phyloP scores from a whole-genome alignment of 75 land plant species.

The Pinus taeda region DNA sequence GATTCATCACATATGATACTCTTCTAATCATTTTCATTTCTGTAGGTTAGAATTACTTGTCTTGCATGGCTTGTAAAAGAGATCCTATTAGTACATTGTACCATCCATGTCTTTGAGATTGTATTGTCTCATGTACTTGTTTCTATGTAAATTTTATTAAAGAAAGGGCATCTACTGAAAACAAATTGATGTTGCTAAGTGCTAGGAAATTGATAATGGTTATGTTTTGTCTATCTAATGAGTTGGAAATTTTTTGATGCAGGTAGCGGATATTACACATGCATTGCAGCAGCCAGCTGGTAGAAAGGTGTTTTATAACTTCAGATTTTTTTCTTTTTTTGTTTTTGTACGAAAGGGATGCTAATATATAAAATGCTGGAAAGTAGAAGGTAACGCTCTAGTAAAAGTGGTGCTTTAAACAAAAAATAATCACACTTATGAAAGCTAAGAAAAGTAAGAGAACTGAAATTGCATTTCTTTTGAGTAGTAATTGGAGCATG shows the following conservation, averaged over 20 bases:
- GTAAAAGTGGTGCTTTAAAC: no score
- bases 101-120: background rate
- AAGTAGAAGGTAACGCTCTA: no score
- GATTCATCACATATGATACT: background rate
- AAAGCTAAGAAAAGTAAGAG: no score
- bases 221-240: background rate
- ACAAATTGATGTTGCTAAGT: background rate
- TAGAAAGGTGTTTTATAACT: constrained; percentile 55
- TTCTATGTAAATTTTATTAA: background rate
- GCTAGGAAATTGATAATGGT: background rate
- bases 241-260: constrained; percentile 5
- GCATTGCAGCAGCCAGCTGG: constrained; percentile 98
- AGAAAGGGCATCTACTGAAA: background rate
- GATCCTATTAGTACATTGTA: background rate
- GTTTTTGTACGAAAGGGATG: constrained; percentile 1
- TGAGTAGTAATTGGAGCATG: no score
- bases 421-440: no score
- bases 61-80: background rate
- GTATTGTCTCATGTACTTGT: background rate
- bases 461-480: no score
- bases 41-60: background rate
- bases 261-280: constrained; percentile 98
- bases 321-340: background rate
- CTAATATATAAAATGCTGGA: background rate
- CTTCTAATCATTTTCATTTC: background rate